Evolutionary conservation across 768 basidiomycete genomes (phyloP).

Genomic region (Lentinula guzmanii): DNA sequence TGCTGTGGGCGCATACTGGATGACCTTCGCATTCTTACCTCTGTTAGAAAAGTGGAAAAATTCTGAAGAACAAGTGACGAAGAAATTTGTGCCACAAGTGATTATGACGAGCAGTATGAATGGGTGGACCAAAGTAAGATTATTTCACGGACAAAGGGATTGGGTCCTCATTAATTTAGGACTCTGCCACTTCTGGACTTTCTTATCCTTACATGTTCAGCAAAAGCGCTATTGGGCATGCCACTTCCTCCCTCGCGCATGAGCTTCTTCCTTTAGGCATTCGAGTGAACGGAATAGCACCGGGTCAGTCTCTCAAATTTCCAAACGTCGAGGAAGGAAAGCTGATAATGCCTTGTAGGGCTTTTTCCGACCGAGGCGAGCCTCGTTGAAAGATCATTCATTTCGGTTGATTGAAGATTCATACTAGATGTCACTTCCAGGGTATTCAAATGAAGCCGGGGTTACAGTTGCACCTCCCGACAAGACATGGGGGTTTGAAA

Average conservation of each 20-base stretch:
- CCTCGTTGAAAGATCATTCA: not conserved
- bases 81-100: slow-evolving; percentile 38
- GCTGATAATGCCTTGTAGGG: slow-evolving; percentile 11
- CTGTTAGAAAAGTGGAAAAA: slow-evolving; percentile 42
- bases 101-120: slow-evolving; percentile 49
- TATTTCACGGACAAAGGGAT: not conserved
- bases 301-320: slow-evolving; percentile 18
- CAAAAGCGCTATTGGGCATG: slow-evolving; percentile 42
- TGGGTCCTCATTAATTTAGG: slow-evolving; percentile 16
- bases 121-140: slow-evolving; percentile 40
- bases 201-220: slow-evolving; percentile 42
- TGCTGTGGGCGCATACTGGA: slow-evolving; percentile 44
- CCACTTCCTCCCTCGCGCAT: slow-evolving; percentile 39
- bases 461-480: slow-evolving; percentile 14
- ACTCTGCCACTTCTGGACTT: slow-evolving; percentile 31
- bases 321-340: not conserved
- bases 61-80: slow-evolving; percentile 17
- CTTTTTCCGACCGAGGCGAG: slow-evolving; percentile 24
- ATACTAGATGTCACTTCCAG: slow-evolving; percentile 25
- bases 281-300: slow-evolving; percentile 44
- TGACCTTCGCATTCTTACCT: slow-evolving; percentile 51
- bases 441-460: slow-evolving; percentile 19
- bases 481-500: slow-evolving; percentile 20
- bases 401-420: not conserved
- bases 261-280: slow-evolving; percentile 41